Conservation (phyloP, 495 filamentous ascomycete genomes). For the Podospora comata region DNA sequence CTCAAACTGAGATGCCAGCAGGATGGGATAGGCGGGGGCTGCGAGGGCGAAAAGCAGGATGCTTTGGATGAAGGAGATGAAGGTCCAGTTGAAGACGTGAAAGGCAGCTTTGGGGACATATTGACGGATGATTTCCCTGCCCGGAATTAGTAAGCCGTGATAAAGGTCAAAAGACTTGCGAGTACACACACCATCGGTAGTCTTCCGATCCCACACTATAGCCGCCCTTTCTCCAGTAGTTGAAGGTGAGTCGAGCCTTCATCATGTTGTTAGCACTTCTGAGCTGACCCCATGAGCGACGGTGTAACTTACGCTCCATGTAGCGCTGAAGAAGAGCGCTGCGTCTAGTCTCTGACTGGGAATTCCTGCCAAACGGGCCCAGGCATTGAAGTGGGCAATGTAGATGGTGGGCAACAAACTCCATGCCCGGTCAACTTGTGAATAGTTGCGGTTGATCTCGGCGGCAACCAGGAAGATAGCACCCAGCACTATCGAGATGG, state of each 20-base stretch:
- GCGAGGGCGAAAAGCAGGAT: conserved; percentile 73
- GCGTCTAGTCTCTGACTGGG: conserved; percentile 72
- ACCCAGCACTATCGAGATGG: conserved; percentile 64
- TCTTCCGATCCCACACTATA: conserved; percentile 86
- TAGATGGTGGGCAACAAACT: conserved; percentile 83
- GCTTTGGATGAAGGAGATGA: conserved; percentile 84
- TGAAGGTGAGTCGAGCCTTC: conserved; percentile 74
- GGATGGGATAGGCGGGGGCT: conserved; percentile 76
- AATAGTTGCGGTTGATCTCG: conserved; percentile 89
- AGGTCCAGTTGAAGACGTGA: conserved; percentile 79
- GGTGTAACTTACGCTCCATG: conserved; percentile 73
- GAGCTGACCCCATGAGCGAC: not conserved
- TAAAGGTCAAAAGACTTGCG: not conserved
- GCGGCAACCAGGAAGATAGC: conserved; percentile 66
- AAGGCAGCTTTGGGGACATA: conserved; percentile 53
- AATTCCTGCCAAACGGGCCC: conserved; percentile 70
- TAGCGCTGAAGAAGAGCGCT: conserved; percentile 61
- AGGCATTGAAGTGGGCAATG: conserved; percentile 79
- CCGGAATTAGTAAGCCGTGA: conserved; percentile 8
- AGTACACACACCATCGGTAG: conserved; percentile 69
- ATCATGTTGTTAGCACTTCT: conserved; percentile 38
- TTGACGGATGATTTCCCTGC: conserved; percentile 48
- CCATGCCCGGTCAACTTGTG: conserved; percentile 91
- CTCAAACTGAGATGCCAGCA: conserved; percentile 51
- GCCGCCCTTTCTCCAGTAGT: conserved; percentile 96